Evolutionary conservation across 129 eudicot genomes (phyloP).

Genomic region (Tagetes patula): DNA sequence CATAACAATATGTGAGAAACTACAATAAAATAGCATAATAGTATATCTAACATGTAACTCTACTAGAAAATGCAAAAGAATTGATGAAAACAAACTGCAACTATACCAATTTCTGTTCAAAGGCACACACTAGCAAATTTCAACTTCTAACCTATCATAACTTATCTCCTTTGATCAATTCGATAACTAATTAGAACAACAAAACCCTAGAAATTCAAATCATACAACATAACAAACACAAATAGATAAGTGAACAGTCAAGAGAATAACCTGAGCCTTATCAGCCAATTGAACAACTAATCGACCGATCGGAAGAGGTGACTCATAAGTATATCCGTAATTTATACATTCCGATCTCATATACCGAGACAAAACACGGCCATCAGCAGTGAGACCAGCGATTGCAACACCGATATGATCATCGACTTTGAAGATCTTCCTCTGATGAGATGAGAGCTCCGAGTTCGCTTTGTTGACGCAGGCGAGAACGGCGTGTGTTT

Average conservation of each 20-base stretch:
- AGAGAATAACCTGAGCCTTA: slow-evolving; percentile 78
- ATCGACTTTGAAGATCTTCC: slow-evolving; percentile 95
- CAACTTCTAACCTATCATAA: neutral
- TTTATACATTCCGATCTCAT: slow-evolving; percentile 91
- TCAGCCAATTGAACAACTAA: slow-evolving; percentile 98
- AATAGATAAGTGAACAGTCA: neutral
- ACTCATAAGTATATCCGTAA: slow-evolving; percentile 71
- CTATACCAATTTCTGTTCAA: neutral
- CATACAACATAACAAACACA: neutral
- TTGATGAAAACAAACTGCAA: neutral
- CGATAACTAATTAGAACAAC: neutral
- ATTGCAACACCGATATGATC: slow-evolving; percentile 98
- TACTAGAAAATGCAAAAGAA: neutral
- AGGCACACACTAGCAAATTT: neutral
- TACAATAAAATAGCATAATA: neutral
- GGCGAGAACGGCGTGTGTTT: slow-evolving; percentile 86
- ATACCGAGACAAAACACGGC: slow-evolving; percentile 82
- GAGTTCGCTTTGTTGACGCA: slow-evolving; percentile 89
- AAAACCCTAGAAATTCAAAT: slow-evolving; percentile 22
- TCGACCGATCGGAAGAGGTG: slow-evolving; percentile 85
- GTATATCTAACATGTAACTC: neutral
- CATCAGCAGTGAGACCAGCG: slow-evolving; percentile 99
- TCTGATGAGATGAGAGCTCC: slow-evolving; percentile 92
- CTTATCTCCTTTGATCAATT: neutral
- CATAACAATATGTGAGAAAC: neutral